A percentile compares a stretch with the other conserved stretches of the same genome.
Conservation (phyloP, 768 basidiomycete species). For the Leccinellum luteum region DNA sequence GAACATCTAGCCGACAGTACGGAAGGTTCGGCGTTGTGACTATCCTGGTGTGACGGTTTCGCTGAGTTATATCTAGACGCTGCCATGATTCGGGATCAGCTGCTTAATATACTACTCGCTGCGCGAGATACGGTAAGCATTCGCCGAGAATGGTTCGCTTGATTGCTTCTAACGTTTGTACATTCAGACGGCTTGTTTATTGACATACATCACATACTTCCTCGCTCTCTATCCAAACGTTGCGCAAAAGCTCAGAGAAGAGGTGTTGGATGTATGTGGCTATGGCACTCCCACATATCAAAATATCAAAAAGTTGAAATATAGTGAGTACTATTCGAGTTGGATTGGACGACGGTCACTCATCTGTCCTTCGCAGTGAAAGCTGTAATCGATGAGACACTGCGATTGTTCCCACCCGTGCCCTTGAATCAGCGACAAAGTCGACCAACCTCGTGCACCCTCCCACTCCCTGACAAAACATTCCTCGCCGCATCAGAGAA, state of each 20-base stretch:
- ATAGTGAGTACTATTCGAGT: conserved; percentile 44
- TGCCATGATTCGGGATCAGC: conserved; percentile 68
- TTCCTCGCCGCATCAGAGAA: conserved; percentile 35
- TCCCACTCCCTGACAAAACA: conserved; percentile 52
- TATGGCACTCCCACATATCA: conserved; percentile 52
- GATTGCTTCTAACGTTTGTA: neutral
- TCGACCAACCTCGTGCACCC: conserved; percentile 44
- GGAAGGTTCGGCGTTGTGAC: conserved; percentile 42
- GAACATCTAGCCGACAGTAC: conserved; percentile 67
- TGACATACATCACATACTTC: conserved; percentile 71
- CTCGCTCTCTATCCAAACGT: conserved; percentile 65
- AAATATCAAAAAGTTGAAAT: conserved; percentile 57
- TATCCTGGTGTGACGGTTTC: neutral
- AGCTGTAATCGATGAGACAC: conserved; percentile 76
- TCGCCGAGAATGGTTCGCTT: neutral
- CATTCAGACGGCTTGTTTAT: conserved; percentile 58
- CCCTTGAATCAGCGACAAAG: conserved; percentile 68
- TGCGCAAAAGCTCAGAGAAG: conserved; percentile 49
- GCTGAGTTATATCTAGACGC: conserved; percentile 44
- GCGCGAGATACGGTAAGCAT: conserved; percentile 69
- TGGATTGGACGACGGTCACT: conserved; percentile 1
- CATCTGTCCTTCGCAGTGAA: conserved; percentile 44
- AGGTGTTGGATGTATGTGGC: conserved; percentile 59
- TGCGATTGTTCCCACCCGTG: conserved; percentile 77
- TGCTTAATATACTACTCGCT: conserved; percentile 75